Evolutionary conservation across 2,329 filamentous ascomycete species (phyloP).

Genomic region (Orbilia oligospora): DNA sequence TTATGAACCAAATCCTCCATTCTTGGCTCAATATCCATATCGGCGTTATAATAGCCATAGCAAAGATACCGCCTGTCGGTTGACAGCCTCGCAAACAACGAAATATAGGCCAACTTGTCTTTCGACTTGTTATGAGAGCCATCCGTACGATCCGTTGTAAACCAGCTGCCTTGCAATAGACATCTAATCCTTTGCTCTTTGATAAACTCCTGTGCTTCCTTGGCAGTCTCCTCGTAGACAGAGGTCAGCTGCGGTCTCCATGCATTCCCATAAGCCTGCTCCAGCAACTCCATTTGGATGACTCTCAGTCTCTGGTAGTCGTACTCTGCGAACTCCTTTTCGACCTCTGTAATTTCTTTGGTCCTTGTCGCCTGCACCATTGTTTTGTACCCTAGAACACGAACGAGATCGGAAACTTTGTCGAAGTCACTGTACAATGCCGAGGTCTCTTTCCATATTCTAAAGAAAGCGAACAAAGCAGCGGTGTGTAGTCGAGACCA

Average conservation of each 20-base stretch:
- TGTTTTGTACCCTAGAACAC: conserved; percentile 90
- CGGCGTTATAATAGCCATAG: conserved; percentile 84
- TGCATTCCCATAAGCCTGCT: conserved; percentile 91
- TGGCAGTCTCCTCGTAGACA: conserved; percentile 80
- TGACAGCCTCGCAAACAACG: conserved; percentile 88
- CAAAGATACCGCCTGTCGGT: conserved; percentile 92
- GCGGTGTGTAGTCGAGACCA: conserved; percentile 93
- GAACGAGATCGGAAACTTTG: conserved; percentile 90
- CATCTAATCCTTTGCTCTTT: conserved; percentile 96
- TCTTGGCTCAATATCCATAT: conserved; percentile 76
- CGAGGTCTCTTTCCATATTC: conserved; percentile 91
- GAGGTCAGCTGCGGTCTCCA: conserved; percentile 87
- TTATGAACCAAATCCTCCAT: conserved; percentile 83
- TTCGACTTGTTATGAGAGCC: conserved; percentile 66
- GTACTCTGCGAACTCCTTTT: conserved; percentile 88
- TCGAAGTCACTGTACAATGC: conserved; percentile 89
- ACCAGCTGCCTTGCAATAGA: conserved; percentile 91
- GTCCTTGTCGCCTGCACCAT: conserved; percentile 85
- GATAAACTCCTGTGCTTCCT: conserved; percentile 94
- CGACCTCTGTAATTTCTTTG: conserved; percentile 86
- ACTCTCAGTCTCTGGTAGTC: conserved; percentile 83
- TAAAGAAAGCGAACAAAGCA: conserved; percentile 86
- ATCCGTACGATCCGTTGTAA: conserved; percentile 68
- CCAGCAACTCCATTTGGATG: conserved; percentile 92
- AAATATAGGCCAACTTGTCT: conserved; percentile 70